phyloP scores from a whole-genome alignment of 495 filamentous ascomycete species.

The Hypoxylon perforatum region DNA sequence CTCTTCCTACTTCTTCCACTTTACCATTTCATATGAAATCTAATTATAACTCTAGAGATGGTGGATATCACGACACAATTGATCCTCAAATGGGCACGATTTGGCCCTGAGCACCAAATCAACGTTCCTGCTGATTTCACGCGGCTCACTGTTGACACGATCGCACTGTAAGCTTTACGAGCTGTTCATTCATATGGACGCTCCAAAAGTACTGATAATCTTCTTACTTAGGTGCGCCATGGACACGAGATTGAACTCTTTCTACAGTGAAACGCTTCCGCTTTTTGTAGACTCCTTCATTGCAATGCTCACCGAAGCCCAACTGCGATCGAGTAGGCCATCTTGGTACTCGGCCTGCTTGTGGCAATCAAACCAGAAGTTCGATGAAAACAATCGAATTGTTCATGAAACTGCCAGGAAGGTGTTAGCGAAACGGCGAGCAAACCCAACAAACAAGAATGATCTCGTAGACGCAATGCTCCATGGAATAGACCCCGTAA shows the following conservation, averaged over 20 bases:
- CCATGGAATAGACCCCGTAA: slow-evolving; percentile 66
- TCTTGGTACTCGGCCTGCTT: slow-evolving; percentile 57
- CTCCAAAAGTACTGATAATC: too few relatives aligned
- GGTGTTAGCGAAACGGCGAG: slow-evolving; percentile 60
- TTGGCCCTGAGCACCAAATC: slow-evolving; percentile 63
- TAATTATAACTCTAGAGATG: slow-evolving; percentile 58
- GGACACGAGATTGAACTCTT: slow-evolving; percentile 74
- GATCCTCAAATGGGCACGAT: slow-evolving; percentile 73
- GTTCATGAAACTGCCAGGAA: slow-evolving; percentile 61
- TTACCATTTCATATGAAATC: background rate
- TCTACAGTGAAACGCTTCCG: slow-evolving; percentile 67
- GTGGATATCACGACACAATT: slow-evolving; percentile 72
- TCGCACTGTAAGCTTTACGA: slow-evolving; percentile 66
- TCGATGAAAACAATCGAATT: slow-evolving; percentile 60
- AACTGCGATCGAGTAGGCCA: slow-evolving; percentile 54
- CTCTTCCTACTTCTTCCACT: background rate
- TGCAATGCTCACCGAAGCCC: slow-evolving; percentile 61
- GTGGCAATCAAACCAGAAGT: slow-evolving; percentile 59
- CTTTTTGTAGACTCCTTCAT: slow-evolving; percentile 62
- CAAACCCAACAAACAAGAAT: slow-evolving; percentile 56
- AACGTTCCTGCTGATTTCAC: slow-evolving; percentile 70
- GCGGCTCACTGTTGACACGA: slow-evolving; percentile 71
- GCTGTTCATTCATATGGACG: background rate
- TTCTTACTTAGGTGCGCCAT: slow-evolving; percentile 48
- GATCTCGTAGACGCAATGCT: slow-evolving; percentile 74